Base-by-base conservation (phyloP, 2,329 filamentous ascomycete species). In the Fusarium globosum region DNA sequence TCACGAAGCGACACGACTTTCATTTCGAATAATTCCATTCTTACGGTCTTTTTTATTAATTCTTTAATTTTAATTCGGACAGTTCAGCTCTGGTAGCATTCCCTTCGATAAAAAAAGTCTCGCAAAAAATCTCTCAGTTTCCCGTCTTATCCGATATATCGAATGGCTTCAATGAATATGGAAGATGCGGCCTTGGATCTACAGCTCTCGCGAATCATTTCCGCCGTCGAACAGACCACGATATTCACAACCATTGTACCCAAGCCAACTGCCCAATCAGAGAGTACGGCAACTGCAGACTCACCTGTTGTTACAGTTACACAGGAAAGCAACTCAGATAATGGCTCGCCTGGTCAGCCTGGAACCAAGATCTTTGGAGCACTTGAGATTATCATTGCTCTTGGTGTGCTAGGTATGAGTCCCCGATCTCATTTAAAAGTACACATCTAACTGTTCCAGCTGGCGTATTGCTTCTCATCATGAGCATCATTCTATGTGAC, bases 211-310 rank as follows among this genome's bases (percentile, higher is more conserved):
- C 71, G 73, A 8, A 55, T 78, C 28, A 70, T 78, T 11, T 77
- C 73, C 7, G 76, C 76, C 4, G 49, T 65, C 13, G 74, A 77
- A 52, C 56, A 66, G 21, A 78, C 76, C 3, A 77, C 76, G 12
- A 64, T 77, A 10, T 77, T 72, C 35, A 77, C 76, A 4, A 58
- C 76, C 2, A 77, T 77, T 33, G 68, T 73, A 9, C 75, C 76
- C 2, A 65, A 56, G 5, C 53, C 52, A 15, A 67, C 72, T 4
- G 53, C 63, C 6, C 39, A 69, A 28, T 60, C 56, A 28, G 65
- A 62, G 9, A 45, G 59, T 21, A 59, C 70, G 4, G 51, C 61
- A 10, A 63, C 52, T 26, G 33, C 46, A 16, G 41, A 51, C 7
- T 39, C 48, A 2, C 56, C 67, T 15, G 57, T 57, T 23, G 71